Conservation (phyloP, 345 rosid species). For the Diplotaxis tenuifolia region DNA sequence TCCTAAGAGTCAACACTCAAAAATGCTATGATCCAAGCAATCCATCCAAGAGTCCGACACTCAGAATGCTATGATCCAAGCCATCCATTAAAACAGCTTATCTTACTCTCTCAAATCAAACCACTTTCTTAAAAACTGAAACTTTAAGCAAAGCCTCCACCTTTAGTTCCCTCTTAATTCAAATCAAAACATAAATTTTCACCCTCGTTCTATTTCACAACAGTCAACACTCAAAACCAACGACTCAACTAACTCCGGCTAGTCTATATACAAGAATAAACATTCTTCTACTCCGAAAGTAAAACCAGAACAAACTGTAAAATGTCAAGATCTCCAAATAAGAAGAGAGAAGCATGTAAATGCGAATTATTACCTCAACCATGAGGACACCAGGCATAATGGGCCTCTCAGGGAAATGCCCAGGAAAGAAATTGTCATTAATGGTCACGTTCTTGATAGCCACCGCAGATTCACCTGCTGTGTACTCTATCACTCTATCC, state of each 20-base stretch:
- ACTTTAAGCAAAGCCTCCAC: background rate
- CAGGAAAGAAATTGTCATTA: constrained; percentile 98
- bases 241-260: background rate
- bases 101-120: background rate
- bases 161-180: background rate
- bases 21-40: too few species aligned
- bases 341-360: background rate
- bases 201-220: background rate
- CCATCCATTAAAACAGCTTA: background rate
- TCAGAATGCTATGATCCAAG: too few species aligned
- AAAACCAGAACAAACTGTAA: too few species aligned
- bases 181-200: background rate
- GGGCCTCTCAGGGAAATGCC: constrained; percentile 98
- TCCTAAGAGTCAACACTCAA: too few species aligned
- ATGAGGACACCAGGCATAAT: constrained; percentile 99
- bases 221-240: background rate
- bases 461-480: constrained; percentile 90
- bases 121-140: background rate
- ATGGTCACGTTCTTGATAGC: constrained; percentile 96
- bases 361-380: constrained; percentile 79
- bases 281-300: background rate
- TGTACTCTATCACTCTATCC: constrained; percentile 96
- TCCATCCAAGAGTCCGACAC: too few species aligned
- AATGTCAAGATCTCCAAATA: too few species aligned
- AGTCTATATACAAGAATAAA: background rate